These are phyloP conservation scores for Lentinula aciculospora DNA, from an alignment of 768 basidiomycete species.

Conservation along the genomic window DNA sequence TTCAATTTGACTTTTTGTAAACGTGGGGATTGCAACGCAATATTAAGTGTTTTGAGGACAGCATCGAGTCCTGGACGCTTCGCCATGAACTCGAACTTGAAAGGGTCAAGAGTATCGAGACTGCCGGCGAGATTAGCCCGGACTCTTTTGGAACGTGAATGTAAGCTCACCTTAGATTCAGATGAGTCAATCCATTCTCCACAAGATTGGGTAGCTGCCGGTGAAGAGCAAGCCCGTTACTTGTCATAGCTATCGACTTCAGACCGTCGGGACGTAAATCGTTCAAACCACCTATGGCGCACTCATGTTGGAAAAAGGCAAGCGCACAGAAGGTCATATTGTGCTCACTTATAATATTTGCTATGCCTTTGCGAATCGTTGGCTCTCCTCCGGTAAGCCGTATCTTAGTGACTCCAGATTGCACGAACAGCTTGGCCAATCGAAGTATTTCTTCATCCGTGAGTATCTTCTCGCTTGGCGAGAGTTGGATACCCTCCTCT, in stretches of 20 bases:
- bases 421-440: slow-evolving; percentile 72
- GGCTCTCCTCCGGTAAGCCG: slow-evolving; percentile 88
- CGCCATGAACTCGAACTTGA: slow-evolving; percentile 87
- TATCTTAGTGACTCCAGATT: slow-evolving; percentile 81
- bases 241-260: slow-evolving; percentile 79
- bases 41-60: slow-evolving; percentile 61
- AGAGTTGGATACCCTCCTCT: slow-evolving; percentile 68
- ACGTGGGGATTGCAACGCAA: slow-evolving; percentile 48
- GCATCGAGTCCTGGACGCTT: slow-evolving; percentile 72
- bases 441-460: slow-evolving; percentile 73
- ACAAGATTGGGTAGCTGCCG: slow-evolving; percentile 67
- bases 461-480: slow-evolving; percentile 63
- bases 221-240: slow-evolving; percentile 74
- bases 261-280: slow-evolving; percentile 57
- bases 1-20: slow-evolving; percentile 73
- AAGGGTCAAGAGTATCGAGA: slow-evolving; percentile 79
- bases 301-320: slow-evolving; percentile 6
- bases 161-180: slow-evolving; percentile 52
- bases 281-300: slow-evolving; percentile 48
- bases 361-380: slow-evolving; percentile 71
- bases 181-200: slow-evolving; percentile 68
- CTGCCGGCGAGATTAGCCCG: slow-evolving; percentile 26
- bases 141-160: not conserved
- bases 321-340: not conserved
- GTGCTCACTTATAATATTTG: slow-evolving; percentile 59